phyloP scores from a whole-genome alignment of 345 rosid species.

The Citrus unshiu region DNA sequence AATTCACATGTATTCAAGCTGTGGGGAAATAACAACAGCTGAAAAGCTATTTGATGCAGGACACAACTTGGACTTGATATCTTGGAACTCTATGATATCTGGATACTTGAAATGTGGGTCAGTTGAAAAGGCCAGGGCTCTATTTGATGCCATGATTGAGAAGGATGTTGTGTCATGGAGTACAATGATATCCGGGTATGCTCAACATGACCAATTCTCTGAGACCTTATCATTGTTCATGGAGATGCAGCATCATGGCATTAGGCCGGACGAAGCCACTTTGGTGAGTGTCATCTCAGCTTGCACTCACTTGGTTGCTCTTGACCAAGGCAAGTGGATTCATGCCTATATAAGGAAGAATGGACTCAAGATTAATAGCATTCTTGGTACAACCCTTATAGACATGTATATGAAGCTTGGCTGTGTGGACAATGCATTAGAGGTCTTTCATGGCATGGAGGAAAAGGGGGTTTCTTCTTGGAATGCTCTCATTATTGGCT shows the following conservation, averaged over 20 bases:
- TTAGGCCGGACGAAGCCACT: constrained; percentile 43
- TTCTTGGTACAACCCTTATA: constrained; percentile 48
- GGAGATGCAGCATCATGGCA: constrained; percentile 41
- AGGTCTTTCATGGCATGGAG: constrained; percentile 37
- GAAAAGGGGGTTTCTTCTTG: constrained; percentile 54
- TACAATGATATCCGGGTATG: constrained; percentile 53
- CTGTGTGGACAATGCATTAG: constrained; percentile 46
- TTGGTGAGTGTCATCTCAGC: constrained; percentile 52
- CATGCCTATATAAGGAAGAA: constrained; percentile 49
- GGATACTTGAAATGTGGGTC: constrained; percentile 43
- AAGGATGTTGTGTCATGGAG: constrained; percentile 57
- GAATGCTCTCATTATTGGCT: constrained; percentile 55
- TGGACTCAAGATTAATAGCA: constrained; percentile 34
- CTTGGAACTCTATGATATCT: constrained; percentile 68
- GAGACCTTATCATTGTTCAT: constrained; percentile 44
- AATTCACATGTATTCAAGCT: constrained; percentile 48
- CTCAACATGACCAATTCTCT: constrained; percentile 35
- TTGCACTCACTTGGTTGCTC: constrained; percentile 51
- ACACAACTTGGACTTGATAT: constrained; percentile 34
- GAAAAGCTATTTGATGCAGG: constrained; percentile 37
- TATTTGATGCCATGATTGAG: constrained; percentile 46
- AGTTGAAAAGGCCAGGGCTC: constrained; percentile 41
- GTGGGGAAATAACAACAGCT: constrained; percentile 37
- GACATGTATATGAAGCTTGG: constrained; percentile 68
- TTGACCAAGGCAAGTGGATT: constrained; percentile 54